phyloP scores from a whole-genome alignment of 202 grass and related monocot genomes.

The Bolboschoenoplectus hybrid region DNA sequence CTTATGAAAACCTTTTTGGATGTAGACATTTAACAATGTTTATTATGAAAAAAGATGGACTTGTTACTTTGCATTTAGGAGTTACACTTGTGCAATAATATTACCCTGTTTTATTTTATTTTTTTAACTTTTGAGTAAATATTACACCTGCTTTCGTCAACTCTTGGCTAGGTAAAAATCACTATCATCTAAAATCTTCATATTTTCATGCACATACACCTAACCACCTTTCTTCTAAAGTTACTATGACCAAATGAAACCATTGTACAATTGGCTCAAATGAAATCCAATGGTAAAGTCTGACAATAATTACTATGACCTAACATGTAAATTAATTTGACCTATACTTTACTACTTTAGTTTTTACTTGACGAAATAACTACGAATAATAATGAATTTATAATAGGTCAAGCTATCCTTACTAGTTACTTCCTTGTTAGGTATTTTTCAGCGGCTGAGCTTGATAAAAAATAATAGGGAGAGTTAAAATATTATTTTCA shows the following conservation, averaged over 20 bases:
- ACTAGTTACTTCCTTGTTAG: background rate
- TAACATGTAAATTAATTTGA: background rate
- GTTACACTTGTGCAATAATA: background rate
- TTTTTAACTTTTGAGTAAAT: too few relatives aligned
- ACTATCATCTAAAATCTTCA: slow-evolving; percentile 10
- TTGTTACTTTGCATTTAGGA: background rate
- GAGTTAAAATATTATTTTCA: too few relatives aligned
- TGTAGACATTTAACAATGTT: too few relatives aligned
- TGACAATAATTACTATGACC: background rate
- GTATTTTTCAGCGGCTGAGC: background rate
- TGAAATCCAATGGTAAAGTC: background rate
- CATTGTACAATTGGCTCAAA: background rate
- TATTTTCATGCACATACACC: slow-evolving; percentile 1
- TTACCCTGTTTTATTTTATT: background rate
- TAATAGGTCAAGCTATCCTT: background rate
- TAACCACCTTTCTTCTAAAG: background rate
- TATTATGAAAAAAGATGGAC: too few relatives aligned
- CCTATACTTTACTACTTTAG: background rate
- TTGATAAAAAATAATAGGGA: too few relatives aligned
- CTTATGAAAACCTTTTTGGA: too few relatives aligned
- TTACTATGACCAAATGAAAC: background rate
- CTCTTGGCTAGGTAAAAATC: background rate
- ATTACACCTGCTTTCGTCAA: background rate
- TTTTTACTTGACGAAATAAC: background rate
- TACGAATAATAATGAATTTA: slow-evolving; percentile 11